A percentile compares a stretch with the other conserved stretches of the same genome.
These are phyloP conservation scores for Cucurbita pepo DNA, from an alignment of 306 rosid genomes.

Conservation along the genomic window DNA sequence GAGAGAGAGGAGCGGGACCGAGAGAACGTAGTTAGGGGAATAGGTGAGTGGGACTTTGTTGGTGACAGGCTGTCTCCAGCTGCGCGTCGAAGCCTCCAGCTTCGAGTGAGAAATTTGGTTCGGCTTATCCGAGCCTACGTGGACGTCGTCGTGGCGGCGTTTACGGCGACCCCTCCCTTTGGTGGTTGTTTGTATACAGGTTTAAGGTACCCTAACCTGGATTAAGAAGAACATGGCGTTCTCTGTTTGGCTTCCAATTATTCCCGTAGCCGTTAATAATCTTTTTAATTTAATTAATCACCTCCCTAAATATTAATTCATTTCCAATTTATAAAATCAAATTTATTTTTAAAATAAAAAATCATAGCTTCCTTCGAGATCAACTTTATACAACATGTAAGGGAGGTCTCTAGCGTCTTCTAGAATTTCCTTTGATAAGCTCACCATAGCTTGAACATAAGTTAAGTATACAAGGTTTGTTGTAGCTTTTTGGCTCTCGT, in stretches of 20 bases:
- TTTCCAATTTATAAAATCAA: too few species aligned
- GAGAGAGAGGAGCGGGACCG: conserved; percentile 6
- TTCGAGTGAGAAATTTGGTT: conserved; percentile 36
- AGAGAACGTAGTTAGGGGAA: conserved; percentile 38
- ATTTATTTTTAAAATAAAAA: too few species aligned
- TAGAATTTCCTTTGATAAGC: too few species aligned
- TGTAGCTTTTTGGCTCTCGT: too few species aligned
- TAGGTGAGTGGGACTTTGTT: conserved; percentile 99
- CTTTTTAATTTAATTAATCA: neutral
- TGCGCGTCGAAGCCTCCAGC: conserved; percentile 52
- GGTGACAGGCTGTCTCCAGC: conserved; percentile 99
- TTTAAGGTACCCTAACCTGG: neutral
- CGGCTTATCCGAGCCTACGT: conserved; percentile 38
- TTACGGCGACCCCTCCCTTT: conserved; percentile 13
- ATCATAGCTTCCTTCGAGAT: too few species aligned
- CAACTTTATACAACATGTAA: too few species aligned
- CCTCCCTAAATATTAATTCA: neutral
- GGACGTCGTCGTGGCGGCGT: conserved; percentile 55
- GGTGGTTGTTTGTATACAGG: neutral
- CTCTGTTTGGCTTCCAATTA: neutral
- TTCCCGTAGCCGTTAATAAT: neutral
- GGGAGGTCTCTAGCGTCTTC: too few species aligned
- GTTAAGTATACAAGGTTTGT: too few species aligned
- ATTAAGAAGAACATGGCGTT: neutral
- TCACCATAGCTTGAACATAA: too few species aligned